Conservation (phyloP, 192 early-diverging fungal species). For the Allomyces javanicus region DNA sequence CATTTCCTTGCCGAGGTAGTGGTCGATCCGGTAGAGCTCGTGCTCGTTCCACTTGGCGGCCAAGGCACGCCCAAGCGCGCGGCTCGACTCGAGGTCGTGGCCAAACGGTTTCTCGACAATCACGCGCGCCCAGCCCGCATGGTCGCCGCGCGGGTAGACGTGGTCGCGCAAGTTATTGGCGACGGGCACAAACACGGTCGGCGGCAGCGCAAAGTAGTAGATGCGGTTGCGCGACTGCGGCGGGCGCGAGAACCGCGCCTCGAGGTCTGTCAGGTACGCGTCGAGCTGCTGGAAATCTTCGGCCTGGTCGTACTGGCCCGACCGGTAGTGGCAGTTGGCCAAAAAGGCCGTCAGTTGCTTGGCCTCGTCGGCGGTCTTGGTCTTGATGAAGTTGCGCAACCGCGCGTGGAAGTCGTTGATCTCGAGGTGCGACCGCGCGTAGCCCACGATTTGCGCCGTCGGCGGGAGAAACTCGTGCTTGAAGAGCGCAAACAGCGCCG, state of each 20-base stretch:
- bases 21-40: conserved; percentile 96
- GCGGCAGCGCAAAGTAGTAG: conserved; percentile 93
- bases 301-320: conserved; percentile 66
- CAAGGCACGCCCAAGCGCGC: conserved; percentile 48
- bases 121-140: conserved; percentile 51
- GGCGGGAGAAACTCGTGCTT: conserved; percentile 60
- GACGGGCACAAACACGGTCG: conserved; percentile 81
- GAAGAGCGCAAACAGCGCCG: conserved; percentile 85
- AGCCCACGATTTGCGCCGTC: conserved; percentile 63
- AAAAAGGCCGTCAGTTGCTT: conserved; percentile 40
- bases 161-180: conserved; percentile 47
- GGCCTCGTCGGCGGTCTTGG: conserved; percentile 34
- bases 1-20: conserved; percentile 99
- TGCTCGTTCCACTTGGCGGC: conserved; percentile 64
- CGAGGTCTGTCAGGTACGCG: conserved; percentile 33
- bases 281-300: conserved; percentile 48
- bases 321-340: conserved; percentile 47
- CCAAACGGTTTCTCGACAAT: conserved; percentile 98
- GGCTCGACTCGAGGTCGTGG: conserved; percentile 65
- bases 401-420: conserved; percentile 54
- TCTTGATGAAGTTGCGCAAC: conserved; percentile 46
- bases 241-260: conserved; percentile 12
- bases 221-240: conserved; percentile 42
- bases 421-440: conserved; percentile 69
- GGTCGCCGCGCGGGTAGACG: conserved; percentile 27